Evolutionary conservation across 2,329 filamentous ascomycete genomes (phyloP), one percentile per base, ranked within the genome.

Genomic region (Calonectria montana): DNA sequence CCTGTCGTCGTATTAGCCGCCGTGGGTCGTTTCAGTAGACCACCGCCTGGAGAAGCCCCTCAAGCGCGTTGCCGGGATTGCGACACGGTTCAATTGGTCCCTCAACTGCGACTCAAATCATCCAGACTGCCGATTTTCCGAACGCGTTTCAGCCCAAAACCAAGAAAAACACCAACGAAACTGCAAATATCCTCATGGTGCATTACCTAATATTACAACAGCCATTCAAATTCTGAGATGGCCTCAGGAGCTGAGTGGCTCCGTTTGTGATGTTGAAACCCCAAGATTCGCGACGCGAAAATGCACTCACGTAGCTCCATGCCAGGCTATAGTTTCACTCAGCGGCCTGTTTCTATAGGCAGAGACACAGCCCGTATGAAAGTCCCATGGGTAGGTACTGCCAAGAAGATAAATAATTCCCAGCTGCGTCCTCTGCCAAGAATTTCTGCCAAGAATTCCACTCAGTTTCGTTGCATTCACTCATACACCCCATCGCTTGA

Each of bases 351-450:
- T 55, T 48, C 25, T 31, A 29, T 47, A 10, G 18, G 18, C n/a
- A 41, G 63, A 53, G 27, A 93, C 16, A 37, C 13, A 45, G 12
- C 35, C 45, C 43, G 48, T 65, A 57, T 41, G 67, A 61, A 57
- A 48, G 73, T 41, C 43, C 31, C 16, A 50, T 25, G 65, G 31
- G 69, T 85, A 5, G 31, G 69, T 85, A 5, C 25, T 39, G 23
- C 65, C 65, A 59, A 61, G 37, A 67, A 43, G 64, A 65, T 65
- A 47, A 59, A 59, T 59, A 59, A 23, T 59, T 16, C 21, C 23
- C 15, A 12, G 2, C 15, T 21, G 37, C 53, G 27, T 47, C 29
- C 27, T 37, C n/a, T 48, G 45, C 63, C 63, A 65, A 65, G 45
- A 27, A 55, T 65, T 53, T 65, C 63, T 55, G 45, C 63, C 31